Base-by-base conservation (phyloP, 2,329 filamentous ascomycete genomes). In the Pseudogymnoascus sp. region DNA sequence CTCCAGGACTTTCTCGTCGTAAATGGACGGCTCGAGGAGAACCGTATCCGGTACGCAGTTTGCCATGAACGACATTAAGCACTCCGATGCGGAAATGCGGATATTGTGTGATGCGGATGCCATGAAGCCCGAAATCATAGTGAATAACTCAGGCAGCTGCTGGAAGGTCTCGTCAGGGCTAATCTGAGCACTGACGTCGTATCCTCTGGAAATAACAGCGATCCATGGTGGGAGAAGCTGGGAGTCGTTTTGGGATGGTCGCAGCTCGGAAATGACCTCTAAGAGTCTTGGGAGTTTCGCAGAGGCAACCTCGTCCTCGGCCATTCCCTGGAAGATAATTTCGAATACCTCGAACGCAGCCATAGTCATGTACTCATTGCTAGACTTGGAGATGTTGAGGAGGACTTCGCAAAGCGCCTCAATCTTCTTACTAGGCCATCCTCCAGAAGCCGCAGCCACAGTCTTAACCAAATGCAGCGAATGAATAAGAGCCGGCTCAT, bases 321-420 rank as follows among this genome's bases (percentile, higher is more conserved):
- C 84, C 88, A 99, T 92, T 6, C 92, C 89, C 69, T 89, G 88
- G 67, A 99, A 97, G 49, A 97, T 96, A 74, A 96, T 89, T 74
- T 99, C 94, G 70, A 99, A 99, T 3, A 97, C 93, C 67, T 97
- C 93, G 69, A 99, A 97, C 0, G 92, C 90, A 9, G 91, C 89
- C 88, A 97, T 95, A 33, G 92, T 96, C 80, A 99, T 87, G 74
- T 93, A 96, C 73, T 97, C 92, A 73, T 95, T 97, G 74, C 86
- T 94, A 7, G 90, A 92, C 71, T 88, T 88, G 30, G 93, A 93
- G 65, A 97, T 96, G 67, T 87, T 86, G 68, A 99, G 84, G 63
- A 99, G 78, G 61, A 96, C 78, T 75, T 97, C 92, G 74, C 92
- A 97, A 35, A 99, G 79, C 2, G 88, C 81, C 76, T 99, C 94